Evolutionary conservation across 2,329 filamentous ascomycete species (phyloP).

Genomic region (Chaetomiaceae sp.): DNA sequence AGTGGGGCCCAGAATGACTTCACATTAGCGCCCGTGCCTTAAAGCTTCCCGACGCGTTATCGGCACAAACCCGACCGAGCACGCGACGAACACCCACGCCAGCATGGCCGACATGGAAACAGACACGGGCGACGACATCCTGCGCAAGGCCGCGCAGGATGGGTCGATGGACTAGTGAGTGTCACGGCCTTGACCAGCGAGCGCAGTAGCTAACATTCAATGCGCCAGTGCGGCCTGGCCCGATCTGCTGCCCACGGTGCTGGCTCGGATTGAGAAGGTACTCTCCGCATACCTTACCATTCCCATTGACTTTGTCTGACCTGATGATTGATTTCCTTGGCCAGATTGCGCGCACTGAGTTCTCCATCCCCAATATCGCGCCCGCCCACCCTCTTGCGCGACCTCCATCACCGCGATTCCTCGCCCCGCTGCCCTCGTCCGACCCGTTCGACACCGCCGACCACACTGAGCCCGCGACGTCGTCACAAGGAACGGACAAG

Average conservation of each 20-base stretch:
- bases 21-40: no score
- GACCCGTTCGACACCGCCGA: constrained; percentile 37
- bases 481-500: constrained; percentile 58
- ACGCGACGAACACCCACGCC: constrained; percentile 23
- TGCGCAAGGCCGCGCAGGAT: constrained; percentile 45
- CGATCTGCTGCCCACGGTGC: constrained; percentile 55
- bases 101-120: constrained; percentile 43
- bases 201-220: constrained; percentile 7
- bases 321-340: constrained; percentile 1
- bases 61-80: constrained; percentile 1
- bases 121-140: constrained; percentile 46
- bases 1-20: no score
- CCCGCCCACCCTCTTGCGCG: constrained; percentile 37
- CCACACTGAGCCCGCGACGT: constrained; percentile 29
- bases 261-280: constrained; percentile 62
- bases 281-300: constrained; percentile 2
- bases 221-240: constrained; percentile 61
- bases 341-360: constrained; percentile 70
- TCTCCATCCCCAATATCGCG: constrained; percentile 60
- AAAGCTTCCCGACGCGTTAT: constrained; percentile 1
- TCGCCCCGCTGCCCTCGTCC: constrained; percentile 43
- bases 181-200: background rate
- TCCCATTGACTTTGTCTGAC: constrained; percentile 9
- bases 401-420: constrained; percentile 36
- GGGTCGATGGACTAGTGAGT: constrained; percentile 51